Percentiles rank a stretch among this genome's conserved stretches.
Evolutionary conservation across 2,329 filamentous ascomycete genomes (phyloP).

Genomic region (Cladosporium austrohemisphaericum): DNA sequence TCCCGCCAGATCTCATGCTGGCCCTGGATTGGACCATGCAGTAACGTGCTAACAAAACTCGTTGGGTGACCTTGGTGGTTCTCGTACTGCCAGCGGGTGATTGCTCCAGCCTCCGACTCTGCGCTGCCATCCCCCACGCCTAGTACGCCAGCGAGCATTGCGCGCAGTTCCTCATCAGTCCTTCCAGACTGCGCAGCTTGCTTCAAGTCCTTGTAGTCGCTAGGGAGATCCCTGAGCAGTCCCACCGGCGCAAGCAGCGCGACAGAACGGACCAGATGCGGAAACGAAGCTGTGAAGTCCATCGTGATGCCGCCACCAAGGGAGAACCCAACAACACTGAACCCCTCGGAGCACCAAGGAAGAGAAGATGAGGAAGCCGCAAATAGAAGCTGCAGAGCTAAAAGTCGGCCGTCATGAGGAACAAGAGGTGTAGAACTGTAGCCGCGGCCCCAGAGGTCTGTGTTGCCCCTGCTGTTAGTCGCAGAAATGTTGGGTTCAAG

Average conservation of each 20-base stretch:
- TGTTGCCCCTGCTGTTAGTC: background rate
- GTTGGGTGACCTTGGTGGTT: conserved; percentile 20
- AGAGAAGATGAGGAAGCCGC: conserved; percentile 17
- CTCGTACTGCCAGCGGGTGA: conserved; percentile 23
- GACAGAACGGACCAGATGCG: conserved; percentile 18
- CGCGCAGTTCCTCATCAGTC: background rate
- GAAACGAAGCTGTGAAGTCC: conserved; percentile 21
- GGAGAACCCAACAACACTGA: conserved; percentile 20
- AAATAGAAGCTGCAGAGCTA: conserved; percentile 17
- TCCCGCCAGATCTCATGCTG: conserved; percentile 20
- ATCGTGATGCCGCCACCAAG: conserved; percentile 22
- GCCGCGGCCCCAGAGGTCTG: conserved; percentile 20
- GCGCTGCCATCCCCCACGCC: background rate
- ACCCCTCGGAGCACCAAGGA: conserved; percentile 15
- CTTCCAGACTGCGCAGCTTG: background rate
- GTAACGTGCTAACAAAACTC: conserved; percentile 19
- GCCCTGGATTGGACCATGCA: conserved; percentile 18
- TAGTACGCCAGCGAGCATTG: background rate
- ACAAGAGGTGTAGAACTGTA: conserved; percentile 12
- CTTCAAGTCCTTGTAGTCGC: conserved; percentile 2
- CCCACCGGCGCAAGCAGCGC: conserved; percentile 21
- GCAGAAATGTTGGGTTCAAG: background rate
- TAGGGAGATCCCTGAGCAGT: conserved; percentile 18
- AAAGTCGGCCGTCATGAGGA: conserved; percentile 1
- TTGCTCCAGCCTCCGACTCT: conserved; percentile 1